phyloP scores from a whole-genome alignment of 139 green algal species.

The Penium margaritaceum region DNA sequence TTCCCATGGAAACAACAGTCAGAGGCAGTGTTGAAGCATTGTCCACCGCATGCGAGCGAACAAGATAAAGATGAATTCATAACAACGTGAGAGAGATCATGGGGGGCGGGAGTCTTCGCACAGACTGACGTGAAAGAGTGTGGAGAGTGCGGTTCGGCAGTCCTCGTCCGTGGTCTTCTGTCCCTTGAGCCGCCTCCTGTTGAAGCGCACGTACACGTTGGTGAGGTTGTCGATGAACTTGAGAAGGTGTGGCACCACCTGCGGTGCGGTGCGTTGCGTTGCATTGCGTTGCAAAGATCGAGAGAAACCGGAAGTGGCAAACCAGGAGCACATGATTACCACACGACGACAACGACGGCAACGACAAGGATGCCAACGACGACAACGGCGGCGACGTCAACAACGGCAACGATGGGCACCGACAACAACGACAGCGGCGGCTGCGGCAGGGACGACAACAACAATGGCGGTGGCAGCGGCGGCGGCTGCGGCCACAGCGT shows the following conservation, averaged over 20 bases:
- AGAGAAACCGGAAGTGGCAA: too few relatives aligned
- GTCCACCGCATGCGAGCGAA: too few relatives aligned
- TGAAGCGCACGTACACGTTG: conserved; percentile 98
- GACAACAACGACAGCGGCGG: too few relatives aligned
- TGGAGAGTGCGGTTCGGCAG: conserved; percentile 36
- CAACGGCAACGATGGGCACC: too few relatives aligned
- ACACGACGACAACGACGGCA: not conserved
- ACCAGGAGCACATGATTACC: not conserved
- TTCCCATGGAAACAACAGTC: too few relatives aligned
- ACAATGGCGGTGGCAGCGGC: too few relatives aligned
- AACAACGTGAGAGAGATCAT: conserved; percentile 14
- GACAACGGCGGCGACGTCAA: not conserved
- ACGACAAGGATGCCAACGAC: not conserved
- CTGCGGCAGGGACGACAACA: too few relatives aligned
- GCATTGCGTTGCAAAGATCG: too few relatives aligned
- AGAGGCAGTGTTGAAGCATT: not conserved
- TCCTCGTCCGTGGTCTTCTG: conserved; percentile 47
- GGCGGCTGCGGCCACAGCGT: too few relatives aligned
- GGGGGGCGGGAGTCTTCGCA: not conserved
- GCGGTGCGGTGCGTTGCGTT: not conserved
- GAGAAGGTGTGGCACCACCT: conserved; percentile 50
- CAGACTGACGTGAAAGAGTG: conserved; percentile 45
- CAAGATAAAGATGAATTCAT: too few relatives aligned
- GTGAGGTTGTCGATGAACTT: conserved; percentile 93
- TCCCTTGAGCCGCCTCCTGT: conserved; percentile 75